Evolutionary conservation across 371 early-diverging fungal genomes (phyloP), one percentile per base, ranked within the genome.

Genomic region (Haplosporangium sp.): DNA sequence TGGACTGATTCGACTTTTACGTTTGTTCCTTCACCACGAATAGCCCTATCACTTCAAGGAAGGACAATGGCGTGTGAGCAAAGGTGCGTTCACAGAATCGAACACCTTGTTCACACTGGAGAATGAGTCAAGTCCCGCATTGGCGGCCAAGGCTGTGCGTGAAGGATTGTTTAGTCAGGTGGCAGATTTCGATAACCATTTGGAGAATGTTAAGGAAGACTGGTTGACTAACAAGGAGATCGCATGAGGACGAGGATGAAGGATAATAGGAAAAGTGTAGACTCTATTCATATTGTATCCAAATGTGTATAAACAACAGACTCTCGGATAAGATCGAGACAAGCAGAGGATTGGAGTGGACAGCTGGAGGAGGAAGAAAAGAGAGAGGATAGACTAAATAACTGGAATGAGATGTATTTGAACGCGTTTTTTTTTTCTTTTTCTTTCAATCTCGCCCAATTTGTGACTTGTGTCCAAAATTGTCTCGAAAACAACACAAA

Each of bases 131-230:
- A 77, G 72, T 38, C 79, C 79, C 18, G 38, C 60, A 5, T 14
- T 68, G 62, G 55, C 43, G n/a, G 59, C 42, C 65, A 71, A 72
- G 54, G 72, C 79, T 0, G 57, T 77, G 37, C 68, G 50, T 13
- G 64, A 55, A 0, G 72, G 73, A 13, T 18, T 72, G 47, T 87
- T 89, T 68, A 82, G 82, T 43, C 73, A 81, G 6, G 16, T 94
- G 8, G 80, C 83, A 29, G 94, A 94, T 66, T 93, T 94, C 72
- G 93, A 92, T 55, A 90, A 88, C 67, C 94, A 93, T 69, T 64
- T 95, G 55, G 93, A 93, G 59, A 81, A 93, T 55, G 84, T 90
- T 18, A 72, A 83, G 42, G 73, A 83, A 47, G 90, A 93, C 72
- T 95, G 95, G 95, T 70, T 95, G 64, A 54, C 58, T 29, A 77